Evolutionary conservation across 805 yeast genomes (phyloP).

Genomic region (Yarrowia osloensis): DNA sequence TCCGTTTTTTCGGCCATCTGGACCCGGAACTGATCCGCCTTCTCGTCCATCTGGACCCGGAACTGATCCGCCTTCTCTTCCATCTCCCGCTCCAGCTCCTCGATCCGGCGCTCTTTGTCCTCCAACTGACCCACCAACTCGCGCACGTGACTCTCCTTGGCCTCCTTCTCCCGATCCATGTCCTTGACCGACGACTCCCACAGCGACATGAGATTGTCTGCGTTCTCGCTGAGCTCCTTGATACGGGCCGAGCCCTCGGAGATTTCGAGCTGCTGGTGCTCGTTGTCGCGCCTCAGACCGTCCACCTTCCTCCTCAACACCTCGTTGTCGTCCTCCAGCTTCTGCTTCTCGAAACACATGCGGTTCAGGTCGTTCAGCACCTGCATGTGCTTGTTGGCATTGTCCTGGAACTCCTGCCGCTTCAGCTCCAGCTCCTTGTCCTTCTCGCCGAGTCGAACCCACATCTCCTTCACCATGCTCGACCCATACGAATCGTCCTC

Average conservation of each 20-base stretch:
- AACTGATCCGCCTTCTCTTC: too few relatives aligned
- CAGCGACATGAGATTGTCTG: slow-evolving; percentile 20
- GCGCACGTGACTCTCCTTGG: neutral
- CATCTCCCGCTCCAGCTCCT: neutral
- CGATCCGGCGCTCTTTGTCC: neutral
- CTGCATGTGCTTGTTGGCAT: slow-evolving; percentile 25
- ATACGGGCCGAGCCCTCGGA: neutral
- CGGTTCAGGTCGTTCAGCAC: slow-evolving; percentile 5
- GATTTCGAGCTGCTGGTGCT: slow-evolving; percentile 17
- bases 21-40: neutral
- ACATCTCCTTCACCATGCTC: slow-evolving; percentile 13
- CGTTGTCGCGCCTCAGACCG: slow-evolving; percentile 11
- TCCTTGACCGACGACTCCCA: slow-evolving; percentile 21
- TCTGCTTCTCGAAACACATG: slow-evolving; percentile 17
- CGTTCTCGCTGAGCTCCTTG: slow-evolving; percentile 18
- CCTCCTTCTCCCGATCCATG: neutral
- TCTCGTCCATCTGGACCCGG: neutral
- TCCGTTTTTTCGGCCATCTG: neutral
- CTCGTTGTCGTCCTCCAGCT: slow-evolving; percentile 25
- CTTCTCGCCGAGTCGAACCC: slow-evolving; percentile 7
- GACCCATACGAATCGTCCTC: neutral
- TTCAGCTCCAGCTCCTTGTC: slow-evolving; percentile 27
- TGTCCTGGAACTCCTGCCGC: slow-evolving; percentile 23
- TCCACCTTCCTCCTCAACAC: neutral
- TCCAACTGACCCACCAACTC: neutral